These are phyloP conservation scores for Endothia cerciana DNA, from an alignment of 2,329 filamentous ascomycete genomes.

Conservation along the genomic window DNA sequence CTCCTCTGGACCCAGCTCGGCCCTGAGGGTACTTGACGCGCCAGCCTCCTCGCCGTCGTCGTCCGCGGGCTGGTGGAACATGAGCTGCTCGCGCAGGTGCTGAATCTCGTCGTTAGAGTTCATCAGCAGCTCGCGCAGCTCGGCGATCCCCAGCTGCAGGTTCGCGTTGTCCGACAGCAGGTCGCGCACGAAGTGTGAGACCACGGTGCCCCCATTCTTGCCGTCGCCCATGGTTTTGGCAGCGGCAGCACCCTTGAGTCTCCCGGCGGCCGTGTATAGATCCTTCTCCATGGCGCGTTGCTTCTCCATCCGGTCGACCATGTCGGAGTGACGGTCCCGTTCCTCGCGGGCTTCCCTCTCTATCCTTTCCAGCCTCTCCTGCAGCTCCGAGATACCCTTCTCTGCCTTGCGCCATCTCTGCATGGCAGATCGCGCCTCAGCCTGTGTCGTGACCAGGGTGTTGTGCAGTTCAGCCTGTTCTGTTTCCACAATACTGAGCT, in stretches of 20 bases:
- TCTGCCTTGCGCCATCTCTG: conserved; percentile 87
- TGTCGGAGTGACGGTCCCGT: conserved; percentile 77
- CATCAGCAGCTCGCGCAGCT: conserved; percentile 86
- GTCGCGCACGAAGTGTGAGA: conserved; percentile 96
- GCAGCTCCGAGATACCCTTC: conserved; percentile 73
- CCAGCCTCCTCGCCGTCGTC: conserved; percentile 41
- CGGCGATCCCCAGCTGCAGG: conserved; percentile 87
- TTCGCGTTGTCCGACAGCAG: conserved; percentile 95
- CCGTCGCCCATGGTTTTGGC: conserved; percentile 65
- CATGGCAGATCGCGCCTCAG: conserved; percentile 78
- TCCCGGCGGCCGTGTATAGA: conserved; percentile 75
- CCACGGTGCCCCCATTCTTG: conserved; percentile 64
- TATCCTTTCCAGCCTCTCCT: conserved; percentile 87
- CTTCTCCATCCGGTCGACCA: conserved; percentile 81
- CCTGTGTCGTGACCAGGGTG: conserved; percentile 66
- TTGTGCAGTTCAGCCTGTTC: conserved; percentile 78
- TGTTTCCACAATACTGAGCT: conserved; percentile 77
- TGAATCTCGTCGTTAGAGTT: conserved; percentile 96
- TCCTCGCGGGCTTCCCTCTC: conserved; percentile 83
- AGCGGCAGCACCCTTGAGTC: conserved; percentile 80
- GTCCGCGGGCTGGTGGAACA: conserved; percentile 73
- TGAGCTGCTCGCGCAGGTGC: conserved; percentile 77
- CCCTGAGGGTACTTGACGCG: conserved; percentile 62
- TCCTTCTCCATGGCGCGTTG: conserved; percentile 82
- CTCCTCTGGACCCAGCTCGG: conserved; percentile 66